These are phyloP conservation scores for Colletotrichum caudatum DNA, from an alignment of 2,329 filamentous ascomycete species.

Conservation along the genomic window DNA sequence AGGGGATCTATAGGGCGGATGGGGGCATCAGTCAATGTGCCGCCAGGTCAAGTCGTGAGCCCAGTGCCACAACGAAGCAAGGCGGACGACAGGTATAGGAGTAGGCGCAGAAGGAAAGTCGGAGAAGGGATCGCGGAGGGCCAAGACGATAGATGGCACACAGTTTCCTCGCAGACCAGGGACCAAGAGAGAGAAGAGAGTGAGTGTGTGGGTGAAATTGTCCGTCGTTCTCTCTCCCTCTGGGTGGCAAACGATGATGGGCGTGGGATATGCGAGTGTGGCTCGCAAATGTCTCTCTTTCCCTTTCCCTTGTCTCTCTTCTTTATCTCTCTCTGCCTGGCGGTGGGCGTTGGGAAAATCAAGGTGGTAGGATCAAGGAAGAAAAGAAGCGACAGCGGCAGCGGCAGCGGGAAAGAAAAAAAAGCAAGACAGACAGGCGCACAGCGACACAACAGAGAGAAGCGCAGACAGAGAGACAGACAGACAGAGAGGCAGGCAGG, in stretches of 20 bases:
- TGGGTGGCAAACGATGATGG: conserved; percentile 2
- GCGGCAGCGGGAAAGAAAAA: background rate
- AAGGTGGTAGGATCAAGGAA: conserved; percentile 32
- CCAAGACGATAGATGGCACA: conserved; percentile 23
- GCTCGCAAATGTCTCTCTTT: conserved; percentile 21
- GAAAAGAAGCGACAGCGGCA: conserved; percentile 16
- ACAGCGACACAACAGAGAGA: conserved; percentile 9
- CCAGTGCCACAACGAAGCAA: conserved; percentile 46
- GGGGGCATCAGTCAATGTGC: conserved; percentile 43
- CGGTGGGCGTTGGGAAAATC: conserved; percentile 25
- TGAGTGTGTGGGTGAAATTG: background rate
- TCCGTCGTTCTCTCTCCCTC: conserved; percentile 4
- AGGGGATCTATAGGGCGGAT: conserved; percentile 56
- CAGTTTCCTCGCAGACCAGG: conserved; percentile 26
- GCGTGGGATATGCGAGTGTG: conserved; percentile 16
- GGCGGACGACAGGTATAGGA: conserved; percentile 14
- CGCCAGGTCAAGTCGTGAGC: conserved; percentile 35
- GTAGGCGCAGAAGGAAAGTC: conserved; percentile 41
- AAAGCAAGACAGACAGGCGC: conserved; percentile 2
- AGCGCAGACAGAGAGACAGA: conserved; percentile 19
- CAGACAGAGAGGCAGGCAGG: conserved; percentile 20
- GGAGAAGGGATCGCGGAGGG: conserved; percentile 40
- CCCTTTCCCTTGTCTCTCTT: background rate
- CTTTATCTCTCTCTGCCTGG: background rate
- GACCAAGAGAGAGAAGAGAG: conserved; percentile 16